Conservation (phyloP, 371 early-diverging fungal genomes). For the Syncephalastrum monosporum region DNA sequence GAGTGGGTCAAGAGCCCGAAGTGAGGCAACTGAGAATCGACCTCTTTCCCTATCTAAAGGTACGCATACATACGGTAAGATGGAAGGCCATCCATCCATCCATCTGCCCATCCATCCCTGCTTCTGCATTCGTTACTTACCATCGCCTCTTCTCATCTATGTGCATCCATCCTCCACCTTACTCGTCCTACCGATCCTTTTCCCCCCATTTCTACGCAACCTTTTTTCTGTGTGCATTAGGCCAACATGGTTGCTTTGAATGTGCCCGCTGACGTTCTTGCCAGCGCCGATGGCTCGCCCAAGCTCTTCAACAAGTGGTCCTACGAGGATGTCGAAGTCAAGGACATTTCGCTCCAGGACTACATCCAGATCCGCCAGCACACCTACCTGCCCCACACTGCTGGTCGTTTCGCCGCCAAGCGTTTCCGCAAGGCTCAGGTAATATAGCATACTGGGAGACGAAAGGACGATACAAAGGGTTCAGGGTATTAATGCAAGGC, state of each 20-base stretch:
- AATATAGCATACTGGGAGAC: not conserved
- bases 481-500: not conserved
- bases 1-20: too few species aligned
- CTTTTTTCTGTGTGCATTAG: conserved; percentile 4
- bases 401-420: conserved; percentile 97
- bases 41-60: too few species aligned
- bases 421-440: conserved; percentile 98
- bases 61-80: too few species aligned
- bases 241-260: conserved; percentile 61
- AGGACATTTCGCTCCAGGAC: conserved; percentile 94
- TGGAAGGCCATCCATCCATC: too few species aligned
- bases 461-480: too few species aligned
- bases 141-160: too few species aligned
- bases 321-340: conserved; percentile 94
- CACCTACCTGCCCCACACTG: conserved; percentile 98
- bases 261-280: conserved; percentile 64
- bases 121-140: too few species aligned
- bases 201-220: too few species aligned
- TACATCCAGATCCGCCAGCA: conserved; percentile 94
- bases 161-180: too few species aligned
- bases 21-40: too few species aligned
- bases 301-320: conserved; percentile 95
- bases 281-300: conserved; percentile 63
- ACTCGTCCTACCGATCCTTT: too few species aligned
- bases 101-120: too few species aligned